Evolutionary conservation across 768 basidiomycete species (phyloP).

Genomic region (Crassisporium funariophilum): DNA sequence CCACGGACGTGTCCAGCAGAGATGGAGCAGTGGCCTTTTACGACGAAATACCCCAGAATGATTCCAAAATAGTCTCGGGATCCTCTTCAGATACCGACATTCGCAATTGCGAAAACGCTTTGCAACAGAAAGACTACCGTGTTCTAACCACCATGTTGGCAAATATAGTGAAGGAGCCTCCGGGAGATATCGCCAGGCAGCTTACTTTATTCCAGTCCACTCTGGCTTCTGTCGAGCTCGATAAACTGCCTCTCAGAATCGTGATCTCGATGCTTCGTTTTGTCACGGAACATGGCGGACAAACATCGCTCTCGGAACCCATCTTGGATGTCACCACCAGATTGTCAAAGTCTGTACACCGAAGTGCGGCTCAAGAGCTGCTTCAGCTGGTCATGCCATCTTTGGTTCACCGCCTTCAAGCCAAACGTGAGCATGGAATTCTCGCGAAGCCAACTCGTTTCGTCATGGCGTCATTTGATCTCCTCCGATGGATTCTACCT

Average conservation of each 20-base stretch:
- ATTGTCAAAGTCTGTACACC: not conserved
- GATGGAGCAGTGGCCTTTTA: not conserved
- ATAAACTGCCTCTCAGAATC: not conserved
- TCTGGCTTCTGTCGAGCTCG: not conserved
- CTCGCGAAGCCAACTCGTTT: slow-evolving; percentile 33
- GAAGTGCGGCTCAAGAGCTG: not conserved
- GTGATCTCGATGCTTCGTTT: not conserved
- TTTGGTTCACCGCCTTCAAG: slow-evolving; percentile 8
- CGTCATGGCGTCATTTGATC: slow-evolving; percentile 42
- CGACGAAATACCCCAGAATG: not conserved
- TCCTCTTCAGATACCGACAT: not conserved
- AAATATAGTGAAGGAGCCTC: not conserved
- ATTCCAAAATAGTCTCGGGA: not conserved
- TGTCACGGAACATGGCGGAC: not conserved
- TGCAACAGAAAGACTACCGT: not conserved
- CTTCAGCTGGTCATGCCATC: not conserved
- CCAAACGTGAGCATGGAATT: slow-evolving; percentile 28
- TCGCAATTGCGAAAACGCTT: not conserved
- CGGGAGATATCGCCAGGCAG: not conserved
- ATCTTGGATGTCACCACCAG: not conserved
- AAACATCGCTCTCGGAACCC: not conserved
- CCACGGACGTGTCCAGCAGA: too few relatives aligned
- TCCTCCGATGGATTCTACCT: slow-evolving; percentile 44
- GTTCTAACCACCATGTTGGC: not conserved
- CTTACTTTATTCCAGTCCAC: not conserved